phyloP scores from a whole-genome alignment of 345 rosid genomes.

The Mercurialis annua region DNA sequence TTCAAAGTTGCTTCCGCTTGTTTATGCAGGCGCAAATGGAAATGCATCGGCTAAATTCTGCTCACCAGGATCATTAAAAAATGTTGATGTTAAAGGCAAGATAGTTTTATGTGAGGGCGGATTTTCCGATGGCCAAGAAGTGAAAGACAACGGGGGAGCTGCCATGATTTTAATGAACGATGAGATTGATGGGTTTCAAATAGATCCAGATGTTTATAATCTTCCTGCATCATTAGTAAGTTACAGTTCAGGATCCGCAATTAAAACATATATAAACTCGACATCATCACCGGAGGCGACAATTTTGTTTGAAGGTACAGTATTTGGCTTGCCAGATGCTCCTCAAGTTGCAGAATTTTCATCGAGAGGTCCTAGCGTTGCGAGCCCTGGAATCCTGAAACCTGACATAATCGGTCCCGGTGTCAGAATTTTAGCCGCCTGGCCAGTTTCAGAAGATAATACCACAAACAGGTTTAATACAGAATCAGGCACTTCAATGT shows the following conservation, averaged over 20 bases:
- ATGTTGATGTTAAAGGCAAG: slow-evolving; percentile 12
- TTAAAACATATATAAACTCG: slow-evolving; percentile 14
- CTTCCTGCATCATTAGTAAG: slow-evolving; percentile 17
- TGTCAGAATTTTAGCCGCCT: slow-evolving; percentile 16
- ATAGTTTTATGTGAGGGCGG: slow-evolving; percentile 12
- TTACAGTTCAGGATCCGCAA: slow-evolving; percentile 6
- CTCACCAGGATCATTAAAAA: not conserved
- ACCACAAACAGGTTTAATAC: not conserved
- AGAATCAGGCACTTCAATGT: slow-evolving; percentile 62
- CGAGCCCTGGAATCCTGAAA: slow-evolving; percentile 24
- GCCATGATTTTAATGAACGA: slow-evolving; percentile 20
- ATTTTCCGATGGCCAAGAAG: slow-evolving; percentile 8
- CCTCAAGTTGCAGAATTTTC: slow-evolving; percentile 17
- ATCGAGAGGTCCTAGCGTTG: slow-evolving; percentile 21
- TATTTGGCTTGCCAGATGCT: slow-evolving; percentile 6
- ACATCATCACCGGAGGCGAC: slow-evolving; percentile 7
- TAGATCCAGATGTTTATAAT: not conserved
- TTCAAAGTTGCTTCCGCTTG: slow-evolving; percentile 10
- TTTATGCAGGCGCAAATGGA: slow-evolving; percentile 9
- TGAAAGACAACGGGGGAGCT: slow-evolving; percentile 16
- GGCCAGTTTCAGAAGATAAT: slow-evolving; percentile 9
- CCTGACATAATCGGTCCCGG: slow-evolving; percentile 31
- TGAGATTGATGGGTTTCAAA: not conserved
- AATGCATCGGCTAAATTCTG: not conserved
- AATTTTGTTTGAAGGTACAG: slow-evolving; percentile 10